A percentile compares a stretch with the other conserved stretches of the same genome.
These are phyloP conservation scores for Cicer cuneatum DNA, from an alignment of 306 rosid genomes.

Conservation along the genomic window DNA sequence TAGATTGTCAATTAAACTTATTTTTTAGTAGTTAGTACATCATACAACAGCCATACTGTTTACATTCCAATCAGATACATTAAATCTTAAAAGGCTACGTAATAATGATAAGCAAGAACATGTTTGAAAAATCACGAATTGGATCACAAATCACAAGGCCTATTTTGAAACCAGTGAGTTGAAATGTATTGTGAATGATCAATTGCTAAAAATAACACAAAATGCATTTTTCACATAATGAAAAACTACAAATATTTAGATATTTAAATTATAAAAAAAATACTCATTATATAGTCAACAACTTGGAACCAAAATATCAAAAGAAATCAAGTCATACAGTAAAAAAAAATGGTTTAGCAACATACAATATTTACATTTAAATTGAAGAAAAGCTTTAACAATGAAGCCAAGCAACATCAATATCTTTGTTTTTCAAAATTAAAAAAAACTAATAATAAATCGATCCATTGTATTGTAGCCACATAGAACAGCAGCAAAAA, in stretches of 20 bases:
- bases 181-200: slow-evolving; percentile 14
- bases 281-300: neutral
- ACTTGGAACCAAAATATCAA: slow-evolving; percentile 6
- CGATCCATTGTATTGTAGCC: neutral
- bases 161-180: neutral
- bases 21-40: slow-evolving; percentile 30
- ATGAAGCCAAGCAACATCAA: neutral
- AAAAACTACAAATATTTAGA: neutral
- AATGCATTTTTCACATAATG: neutral
- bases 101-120: slow-evolving; percentile 17
- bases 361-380: neutral
- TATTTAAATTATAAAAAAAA: slow-evolving; percentile 3
- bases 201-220: slow-evolving; percentile 19
- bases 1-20: slow-evolving; percentile 31
- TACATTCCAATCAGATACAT: neutral
- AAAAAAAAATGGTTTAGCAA: neutral
- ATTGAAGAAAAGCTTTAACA: neutral
- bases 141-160: neutral
- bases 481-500: neutral
- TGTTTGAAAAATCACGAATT: slow-evolving; percentile 10
- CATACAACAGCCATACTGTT: neutral
- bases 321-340: neutral
- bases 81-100: slow-evolving; percentile 5
- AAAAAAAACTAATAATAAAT: no score
- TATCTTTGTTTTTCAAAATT: neutral